Evolutionary conservation across 257 asterid genomes (phyloP).

Genomic region (Solanum arcanum): DNA sequence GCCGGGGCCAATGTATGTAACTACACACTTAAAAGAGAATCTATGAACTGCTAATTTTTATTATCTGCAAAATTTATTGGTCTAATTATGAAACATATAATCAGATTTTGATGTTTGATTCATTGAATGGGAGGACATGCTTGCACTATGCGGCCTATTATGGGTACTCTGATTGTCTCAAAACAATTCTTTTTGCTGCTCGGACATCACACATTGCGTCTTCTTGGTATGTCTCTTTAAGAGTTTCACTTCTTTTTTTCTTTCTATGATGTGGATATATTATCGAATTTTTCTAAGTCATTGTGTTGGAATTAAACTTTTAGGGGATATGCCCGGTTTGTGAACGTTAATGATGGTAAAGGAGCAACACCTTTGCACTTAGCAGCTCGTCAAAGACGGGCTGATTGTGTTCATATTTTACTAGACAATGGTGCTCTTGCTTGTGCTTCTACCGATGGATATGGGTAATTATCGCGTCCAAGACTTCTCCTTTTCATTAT

Average conservation of each 20-base stretch:
- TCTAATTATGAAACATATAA: conserved; percentile 2
- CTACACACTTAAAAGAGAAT: not conserved
- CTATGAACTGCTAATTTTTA: not conserved
- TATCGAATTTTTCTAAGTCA: not conserved
- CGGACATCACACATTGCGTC: conserved; percentile 61
- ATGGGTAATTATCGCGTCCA: conserved; percentile 32
- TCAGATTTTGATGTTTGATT: conserved; percentile 91
- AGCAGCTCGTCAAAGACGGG: conserved; percentile 75
- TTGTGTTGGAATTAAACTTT: not conserved
- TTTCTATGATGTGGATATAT: not conserved
- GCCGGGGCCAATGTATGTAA: conserved; percentile 84
- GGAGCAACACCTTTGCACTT: conserved; percentile 96
- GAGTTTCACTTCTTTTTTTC: not conserved
- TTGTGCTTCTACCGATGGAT: conserved; percentile 74
- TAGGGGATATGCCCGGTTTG: conserved; percentile 90
- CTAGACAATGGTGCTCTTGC: conserved; percentile 79
- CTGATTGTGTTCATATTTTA: conserved; percentile 64
- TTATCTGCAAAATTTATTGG: not conserved
- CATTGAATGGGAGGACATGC: conserved; percentile 81
- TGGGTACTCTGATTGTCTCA: conserved; percentile 79
- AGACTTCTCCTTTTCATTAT: not conserved
- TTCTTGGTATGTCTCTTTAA: conserved; percentile 54
- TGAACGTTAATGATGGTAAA: conserved; percentile 83
- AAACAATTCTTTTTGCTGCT: conserved; percentile 67
- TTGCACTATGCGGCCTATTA: conserved; percentile 94